Conservation (phyloP, 371 early-diverging fungal species). For the Fennellomyces sp. region DNA sequence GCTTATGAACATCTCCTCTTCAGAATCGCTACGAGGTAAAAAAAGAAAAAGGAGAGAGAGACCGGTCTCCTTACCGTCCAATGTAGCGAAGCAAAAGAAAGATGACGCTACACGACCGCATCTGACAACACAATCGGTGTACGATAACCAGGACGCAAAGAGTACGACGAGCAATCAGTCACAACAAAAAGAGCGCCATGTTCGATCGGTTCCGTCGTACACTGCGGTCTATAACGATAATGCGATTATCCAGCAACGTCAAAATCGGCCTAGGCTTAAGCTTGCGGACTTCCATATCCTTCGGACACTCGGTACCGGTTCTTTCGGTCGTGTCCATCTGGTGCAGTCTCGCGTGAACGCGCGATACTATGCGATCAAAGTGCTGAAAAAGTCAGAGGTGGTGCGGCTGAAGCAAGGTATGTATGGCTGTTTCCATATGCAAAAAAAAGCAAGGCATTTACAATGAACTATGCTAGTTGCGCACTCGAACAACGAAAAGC, state of each 20-base stretch:
- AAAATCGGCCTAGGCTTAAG: slow-evolving; percentile 57
- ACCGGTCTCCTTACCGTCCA: background rate
- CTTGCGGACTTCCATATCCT: slow-evolving; percentile 71
- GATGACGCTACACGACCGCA: background rate
- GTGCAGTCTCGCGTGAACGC: slow-evolving; percentile 75
- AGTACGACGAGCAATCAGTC: background rate
- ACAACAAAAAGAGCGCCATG: background rate
- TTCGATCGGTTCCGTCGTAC: slow-evolving; percentile 7
- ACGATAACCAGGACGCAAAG: slow-evolving; percentile 3
- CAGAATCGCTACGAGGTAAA: slow-evolving; percentile 11
- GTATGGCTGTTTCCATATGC: background rate
- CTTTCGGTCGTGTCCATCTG: slow-evolving; percentile 98
- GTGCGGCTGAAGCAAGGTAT: slow-evolving; percentile 86
- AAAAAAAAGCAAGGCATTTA: background rate
- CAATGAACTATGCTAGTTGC: slow-evolving; percentile 60
- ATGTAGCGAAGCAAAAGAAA: background rate
- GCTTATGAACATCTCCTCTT: slow-evolving; percentile 8
- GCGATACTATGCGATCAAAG: slow-evolving; percentile 96
- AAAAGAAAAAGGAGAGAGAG: slow-evolving; percentile 3
- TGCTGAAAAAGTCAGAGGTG: slow-evolving; percentile 93
- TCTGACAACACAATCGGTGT: slow-evolving; percentile 6
- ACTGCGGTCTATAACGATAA: slow-evolving; percentile 35
- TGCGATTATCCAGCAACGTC: slow-evolving; percentile 34
- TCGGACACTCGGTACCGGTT: slow-evolving; percentile 95
- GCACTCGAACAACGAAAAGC: slow-evolving; percentile 96